Base-by-base conservation (phyloP, 1,284 basidiomycete genomes). In the Ganoderma resinaceum region DNA sequence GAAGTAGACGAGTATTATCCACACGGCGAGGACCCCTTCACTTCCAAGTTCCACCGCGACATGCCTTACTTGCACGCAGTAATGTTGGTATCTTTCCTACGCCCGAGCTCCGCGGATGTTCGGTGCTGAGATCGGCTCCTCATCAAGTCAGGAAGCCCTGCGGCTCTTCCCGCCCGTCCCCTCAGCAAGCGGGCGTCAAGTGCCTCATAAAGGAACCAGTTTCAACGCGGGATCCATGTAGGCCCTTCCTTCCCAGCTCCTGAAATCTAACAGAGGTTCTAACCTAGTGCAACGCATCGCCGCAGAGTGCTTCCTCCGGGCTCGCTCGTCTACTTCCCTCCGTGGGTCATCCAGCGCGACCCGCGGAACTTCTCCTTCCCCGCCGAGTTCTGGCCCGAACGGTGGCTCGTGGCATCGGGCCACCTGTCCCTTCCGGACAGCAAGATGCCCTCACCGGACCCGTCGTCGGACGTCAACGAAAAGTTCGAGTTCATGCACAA, bases 141-240 rank as follows among this genome's bases (percentile, higher is more conserved):
- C 23, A 52, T 26, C 23, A 26, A 91, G 89, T 66, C 88, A 90
- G 53, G 89, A 91, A 76, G 77, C 84, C 0, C 74, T 91, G 61
- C 82, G 90, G 57, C 78, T 91, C 55, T 82, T 83, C 55, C 87
- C 90, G 12, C 82, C 88, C 7, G 79, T 89, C 16, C 81, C 84
- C 14, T 85, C 83, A 23, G 84, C 84, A 49, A 82, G 85, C 42
- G 84, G 87, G 62, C 84, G 89, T 55, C 79, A 82, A 29, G 80
- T 78, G 0, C 71, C 66, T 7, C 53, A 40, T 18, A 75, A 75
- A 7, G 70, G 63, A n/a, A 74, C 73, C n/a, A 63, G 68, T 33
- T 73, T 66, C 43, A 52, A 71, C 16, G 33, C 78, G n/a, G 77
- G 76, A 31, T 72, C 62, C 20, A 66, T 75, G 79, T 81, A 62